Conservation (phyloP, 31 red algal genomes). For the Odonthalia washingtoniensis region DNA sequence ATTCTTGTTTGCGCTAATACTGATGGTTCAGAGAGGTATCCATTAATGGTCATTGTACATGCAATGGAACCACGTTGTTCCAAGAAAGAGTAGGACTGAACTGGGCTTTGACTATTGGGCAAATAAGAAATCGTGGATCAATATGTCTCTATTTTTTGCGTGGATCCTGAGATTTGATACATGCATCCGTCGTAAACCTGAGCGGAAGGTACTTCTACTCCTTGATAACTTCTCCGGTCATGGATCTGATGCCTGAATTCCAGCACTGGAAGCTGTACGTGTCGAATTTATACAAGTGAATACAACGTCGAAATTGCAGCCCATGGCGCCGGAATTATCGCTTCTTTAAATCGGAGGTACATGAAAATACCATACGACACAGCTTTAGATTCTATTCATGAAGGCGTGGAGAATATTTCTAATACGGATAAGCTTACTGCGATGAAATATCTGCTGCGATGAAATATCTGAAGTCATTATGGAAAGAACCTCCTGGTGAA, state of each 20-base stretch:
- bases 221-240: slow-evolving; percentile 28
- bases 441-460: too few species aligned
- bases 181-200: neutral
- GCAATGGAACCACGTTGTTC: neutral
- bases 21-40: neutral
- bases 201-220: slow-evolving; percentile 13
- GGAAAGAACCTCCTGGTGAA: neutral
- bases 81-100: neutral
- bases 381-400: slow-evolving; percentile 8
- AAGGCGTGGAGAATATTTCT: slow-evolving; percentile 15
- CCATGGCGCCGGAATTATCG: slow-evolving; percentile 52
- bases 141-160: neutral
- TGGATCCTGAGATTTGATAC: neutral
- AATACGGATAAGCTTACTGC: slow-evolving; percentile 38
- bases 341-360: slow-evolving; percentile 28
- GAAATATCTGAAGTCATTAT: neutral
- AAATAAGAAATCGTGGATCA: slow-evolving; percentile 3
- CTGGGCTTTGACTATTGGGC: neutral
- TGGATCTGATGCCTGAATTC: neutral
- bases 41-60: neutral
- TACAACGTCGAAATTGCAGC: slow-evolving; percentile 45
- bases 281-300: slow-evolving; percentile 18
- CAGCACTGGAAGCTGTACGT: neutral
- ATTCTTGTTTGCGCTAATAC: slow-evolving; percentile 17
- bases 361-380: neutral